A percentile compares a stretch with the other conserved stretches of the same genome.
These are phyloP conservation scores for Cephaloascus fragrans DNA, from an alignment of 805 yeast genomes.

Conservation along the genomic window DNA sequence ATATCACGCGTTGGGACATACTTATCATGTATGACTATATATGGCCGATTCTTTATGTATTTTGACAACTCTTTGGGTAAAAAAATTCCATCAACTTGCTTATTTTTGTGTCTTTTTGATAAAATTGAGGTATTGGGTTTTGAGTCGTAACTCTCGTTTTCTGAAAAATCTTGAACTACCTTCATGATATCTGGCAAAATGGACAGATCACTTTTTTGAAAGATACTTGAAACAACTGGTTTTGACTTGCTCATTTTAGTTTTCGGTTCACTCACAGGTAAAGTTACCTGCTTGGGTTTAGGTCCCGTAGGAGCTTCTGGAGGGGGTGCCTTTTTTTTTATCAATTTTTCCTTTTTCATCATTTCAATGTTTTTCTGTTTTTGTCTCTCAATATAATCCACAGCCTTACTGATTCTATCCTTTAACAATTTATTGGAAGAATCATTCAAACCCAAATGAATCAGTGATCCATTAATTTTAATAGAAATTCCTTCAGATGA, in stretches of 20 bases:
- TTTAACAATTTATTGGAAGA: constrained; percentile 26
- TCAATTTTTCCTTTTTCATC: constrained; percentile 19
- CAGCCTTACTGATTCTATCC: constrained; percentile 15
- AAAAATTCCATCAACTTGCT: constrained; percentile 20
- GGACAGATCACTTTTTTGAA: neutral
- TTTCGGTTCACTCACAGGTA: constrained; percentile 1
- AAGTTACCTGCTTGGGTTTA: neutral
- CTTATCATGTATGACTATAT: constrained; percentile 41
- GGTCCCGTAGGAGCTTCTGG: constrained; percentile 7
- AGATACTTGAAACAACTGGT: neutral
- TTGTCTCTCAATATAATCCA: constrained; percentile 21
- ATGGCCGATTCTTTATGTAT: constrained; percentile 48
- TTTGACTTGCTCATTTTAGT: constrained; percentile 1
- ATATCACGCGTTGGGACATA: constrained; percentile 38
- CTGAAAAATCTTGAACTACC: too few relatives aligned
- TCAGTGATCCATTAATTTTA: constrained; percentile 40
- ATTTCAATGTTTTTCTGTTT: constrained; percentile 4
- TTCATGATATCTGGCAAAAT: constrained; percentile 4
- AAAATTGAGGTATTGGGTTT: constrained; percentile 24
- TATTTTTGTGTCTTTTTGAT: constrained; percentile 19
- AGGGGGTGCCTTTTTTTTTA: constrained; percentile 19
- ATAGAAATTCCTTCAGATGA: constrained; percentile 37
- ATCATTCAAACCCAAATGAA: constrained; percentile 46
- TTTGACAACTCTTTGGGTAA: constrained; percentile 40
- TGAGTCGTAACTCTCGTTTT: neutral